Evolutionary conservation across 1,139 yeast genomes (phyloP), one percentile per base, ranked within the genome.

Genomic region (Arxiozyma telluris): DNA sequence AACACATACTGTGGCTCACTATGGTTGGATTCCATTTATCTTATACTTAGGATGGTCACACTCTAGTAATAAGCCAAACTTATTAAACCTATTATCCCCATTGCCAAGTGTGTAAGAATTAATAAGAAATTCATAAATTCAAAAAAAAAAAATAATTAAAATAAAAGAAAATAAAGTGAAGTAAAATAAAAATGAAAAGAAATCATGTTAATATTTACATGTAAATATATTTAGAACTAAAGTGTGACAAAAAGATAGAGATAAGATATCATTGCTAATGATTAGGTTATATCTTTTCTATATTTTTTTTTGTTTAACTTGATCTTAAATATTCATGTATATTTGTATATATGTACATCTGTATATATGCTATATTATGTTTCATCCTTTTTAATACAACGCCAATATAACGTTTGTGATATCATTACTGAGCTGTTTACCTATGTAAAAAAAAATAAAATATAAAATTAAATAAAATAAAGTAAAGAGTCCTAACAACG

Each of bases 21-120:
- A 90, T 73, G 97, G 98, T 47, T 93, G 96, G 87, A 85, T 93
- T 65, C 98, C 98, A 57, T 87, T 93, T 68, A 85, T 93, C 61
- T 77, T 93, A 67, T 93, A 93, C 76, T 77, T 93, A 67, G 98
- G 96, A 47, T 91, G 96, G 96, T 77, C 87, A 58, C 83, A 87
- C 63, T 82, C 94, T 59, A 79, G 89, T 56, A 87, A 85, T 72
- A 87, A 85, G 73, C 98, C 98, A 60, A 83, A 84, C 61, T 76
- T 90, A 67, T 78, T 91, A 73, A 70, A 69, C 49, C 59, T 74
- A 52, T 65, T 74, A 53, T 73, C 77, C 18, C 77, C 77, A 55
- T 64, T 87, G 67, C 95, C 96, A 71, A 81, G 89, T 63, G 86
- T 84, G 8, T 34, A 15, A 34, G 39, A 34, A 17, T 34, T 6